Percentiles rank a stretch among this genome's conserved stretches.
phyloP scores from a whole-genome alignment of 1,139 yeast species.

The Scheffersomyces stambukii region DNA sequence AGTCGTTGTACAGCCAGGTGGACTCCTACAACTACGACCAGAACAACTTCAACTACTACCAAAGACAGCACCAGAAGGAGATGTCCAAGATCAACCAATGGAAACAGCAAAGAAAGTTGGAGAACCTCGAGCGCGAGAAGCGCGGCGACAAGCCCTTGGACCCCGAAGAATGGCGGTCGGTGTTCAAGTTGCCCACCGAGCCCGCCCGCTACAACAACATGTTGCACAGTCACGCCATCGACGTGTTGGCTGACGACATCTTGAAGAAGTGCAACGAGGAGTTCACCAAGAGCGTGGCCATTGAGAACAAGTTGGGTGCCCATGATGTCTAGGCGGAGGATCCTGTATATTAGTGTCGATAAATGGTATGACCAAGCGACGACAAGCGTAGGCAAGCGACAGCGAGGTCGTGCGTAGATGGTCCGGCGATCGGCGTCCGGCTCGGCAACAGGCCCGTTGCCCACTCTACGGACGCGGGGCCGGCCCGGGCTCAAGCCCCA shows the following conservation, averaged over 20 bases:
- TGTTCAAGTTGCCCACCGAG: conserved; percentile 67
- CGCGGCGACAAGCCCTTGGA: conserved; percentile 55
- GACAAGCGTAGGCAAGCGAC: no score
- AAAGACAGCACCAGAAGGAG: conserved; percentile 73
- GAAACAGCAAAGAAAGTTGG: conserved; percentile 68
- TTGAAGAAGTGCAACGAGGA: conserved; percentile 64
- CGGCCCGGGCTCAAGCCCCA: no score
- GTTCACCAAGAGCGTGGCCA: conserved; percentile 57
- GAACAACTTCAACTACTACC: conserved; percentile 79
- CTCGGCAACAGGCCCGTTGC: no score
- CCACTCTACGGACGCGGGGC: no score
- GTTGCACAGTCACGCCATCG: conserved; percentile 66
- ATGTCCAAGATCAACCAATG: conserved; percentile 67
- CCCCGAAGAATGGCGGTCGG: conserved; percentile 62
- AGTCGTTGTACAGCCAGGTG: conserved; percentile 66
- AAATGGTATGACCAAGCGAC: no score
- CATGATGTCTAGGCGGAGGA: no score
- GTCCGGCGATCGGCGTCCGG: no score
- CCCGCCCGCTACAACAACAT: conserved; percentile 76
- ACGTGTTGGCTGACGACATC: conserved; percentile 61
- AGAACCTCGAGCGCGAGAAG: conserved; percentile 57
- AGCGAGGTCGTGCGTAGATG: no score
- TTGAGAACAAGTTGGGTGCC: conserved; percentile 43
- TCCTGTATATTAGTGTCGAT: no score
- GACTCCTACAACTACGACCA: conserved; percentile 81